phyloP scores from a whole-genome alignment of 257 asterid species.

The Solanum ahanhuiri region DNA sequence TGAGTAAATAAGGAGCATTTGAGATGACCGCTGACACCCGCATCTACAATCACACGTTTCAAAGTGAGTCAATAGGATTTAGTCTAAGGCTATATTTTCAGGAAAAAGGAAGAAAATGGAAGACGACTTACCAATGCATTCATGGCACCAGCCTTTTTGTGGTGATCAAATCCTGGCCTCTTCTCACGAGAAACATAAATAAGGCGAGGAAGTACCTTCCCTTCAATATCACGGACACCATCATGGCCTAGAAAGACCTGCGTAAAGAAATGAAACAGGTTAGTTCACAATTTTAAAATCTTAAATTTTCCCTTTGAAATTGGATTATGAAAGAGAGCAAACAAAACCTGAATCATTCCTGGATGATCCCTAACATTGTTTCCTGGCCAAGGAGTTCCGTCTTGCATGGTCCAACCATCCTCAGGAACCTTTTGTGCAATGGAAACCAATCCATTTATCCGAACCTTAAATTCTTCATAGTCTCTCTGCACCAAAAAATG shows the following conservation, averaged over 20 bases:
- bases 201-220: conserved; percentile 76
- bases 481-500: conserved; percentile 49
- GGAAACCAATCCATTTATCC: conserved; percentile 72
- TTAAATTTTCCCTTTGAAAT: not conserved
- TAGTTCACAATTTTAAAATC: not conserved
- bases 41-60: conserved; percentile 20
- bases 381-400: conserved; percentile 92
- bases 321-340: not conserved
- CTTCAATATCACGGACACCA: conserved; percentile 74
- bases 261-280: not conserved
- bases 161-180: conserved; percentile 84
- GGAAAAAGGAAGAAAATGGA: not conserved
- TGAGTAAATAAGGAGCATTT: conserved; percentile 59
- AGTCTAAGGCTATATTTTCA: not conserved
- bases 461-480: conserved; percentile 76
- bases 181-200: conserved; percentile 95
- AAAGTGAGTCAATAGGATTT: not conserved
- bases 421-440: conserved; percentile 83
- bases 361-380: conserved; percentile 82
- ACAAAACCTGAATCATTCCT: conserved; percentile 87
- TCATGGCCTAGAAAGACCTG: conserved; percentile 72
- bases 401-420: conserved; percentile 96
- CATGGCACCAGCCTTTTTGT: conserved; percentile 95
- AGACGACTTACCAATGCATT: conserved; percentile 55
- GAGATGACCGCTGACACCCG: conserved; percentile 65